A percentile compares a stretch with the other conserved stretches of the same genome.
These are phyloP conservation scores for Aurantiochytrium sp. DNA, from an alignment of 108 stramenopile genomes.

Conservation along the genomic window DNA sequence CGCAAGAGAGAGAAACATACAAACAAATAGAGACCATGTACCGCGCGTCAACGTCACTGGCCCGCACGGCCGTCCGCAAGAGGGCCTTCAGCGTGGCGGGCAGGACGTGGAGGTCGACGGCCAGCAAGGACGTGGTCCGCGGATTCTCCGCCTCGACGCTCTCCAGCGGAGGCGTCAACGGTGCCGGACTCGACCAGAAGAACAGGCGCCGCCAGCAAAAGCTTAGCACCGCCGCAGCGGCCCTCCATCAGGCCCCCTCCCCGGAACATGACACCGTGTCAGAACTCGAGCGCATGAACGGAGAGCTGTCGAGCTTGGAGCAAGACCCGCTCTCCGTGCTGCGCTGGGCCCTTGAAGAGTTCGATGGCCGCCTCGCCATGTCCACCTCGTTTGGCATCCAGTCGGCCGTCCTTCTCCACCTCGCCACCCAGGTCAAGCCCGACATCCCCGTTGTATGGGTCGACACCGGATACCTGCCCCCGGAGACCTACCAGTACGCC, in stretches of 20 bases:
- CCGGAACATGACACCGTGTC: neutral
- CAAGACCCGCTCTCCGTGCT: neutral
- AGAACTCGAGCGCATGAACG: slow-evolving; percentile 6
- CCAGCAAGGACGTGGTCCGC: neutral
- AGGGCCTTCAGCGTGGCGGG: neutral
- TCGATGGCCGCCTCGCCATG: slow-evolving; percentile 2
- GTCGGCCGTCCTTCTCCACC: neutral
- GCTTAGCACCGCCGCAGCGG: neutral
- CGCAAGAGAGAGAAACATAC: too few relatives aligned
- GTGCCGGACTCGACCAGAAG: neutral
- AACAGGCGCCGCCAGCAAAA: neutral
- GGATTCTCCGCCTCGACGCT: neutral
- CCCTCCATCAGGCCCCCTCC: neutral
- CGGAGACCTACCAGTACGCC: slow-evolving; percentile 5
- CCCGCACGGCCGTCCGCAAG: neutral
- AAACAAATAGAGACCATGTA: too few relatives aligned
- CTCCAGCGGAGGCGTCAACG: neutral
- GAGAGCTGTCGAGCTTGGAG: neutral
- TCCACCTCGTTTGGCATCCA: slow-evolving; percentile 12
- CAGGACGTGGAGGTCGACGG: neutral
- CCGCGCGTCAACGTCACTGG: neutral
- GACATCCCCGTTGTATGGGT: slow-evolving; percentile 14
- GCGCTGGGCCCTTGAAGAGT: neutral
- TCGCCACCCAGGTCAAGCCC: neutral
- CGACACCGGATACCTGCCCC: slow-evolving; percentile 11